Conservation (phyloP, 192 early-diverging fungal genomes). For the Coemansia sp. region DNA sequence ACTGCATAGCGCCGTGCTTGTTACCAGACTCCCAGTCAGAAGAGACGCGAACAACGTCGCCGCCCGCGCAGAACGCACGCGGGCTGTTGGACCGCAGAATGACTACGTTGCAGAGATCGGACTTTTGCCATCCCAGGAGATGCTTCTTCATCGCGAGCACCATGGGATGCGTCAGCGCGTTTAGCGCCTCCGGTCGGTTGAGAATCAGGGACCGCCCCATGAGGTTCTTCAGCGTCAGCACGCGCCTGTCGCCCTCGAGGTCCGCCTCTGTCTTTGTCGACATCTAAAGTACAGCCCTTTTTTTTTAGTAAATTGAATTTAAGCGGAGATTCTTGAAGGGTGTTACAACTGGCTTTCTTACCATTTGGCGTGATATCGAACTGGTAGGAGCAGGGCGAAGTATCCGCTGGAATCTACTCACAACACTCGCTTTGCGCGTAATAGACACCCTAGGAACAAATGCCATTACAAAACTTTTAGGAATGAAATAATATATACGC, state of each 20-base stretch:
- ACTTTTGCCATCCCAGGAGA: slow-evolving; percentile 85
- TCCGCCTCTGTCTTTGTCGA: slow-evolving; percentile 9
- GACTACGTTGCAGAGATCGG: slow-evolving; percentile 86
- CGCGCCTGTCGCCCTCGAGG: slow-evolving; percentile 38
- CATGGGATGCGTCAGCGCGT: slow-evolving; percentile 88
- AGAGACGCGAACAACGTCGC: slow-evolving; percentile 69
- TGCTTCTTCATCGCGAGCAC: slow-evolving; percentile 76
- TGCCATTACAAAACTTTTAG: background rate
- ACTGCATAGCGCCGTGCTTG: slow-evolving; percentile 60
- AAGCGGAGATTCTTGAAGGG: background rate
- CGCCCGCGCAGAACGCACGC: slow-evolving; percentile 91
- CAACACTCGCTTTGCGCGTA: background rate
- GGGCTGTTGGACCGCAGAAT: slow-evolving; percentile 75
- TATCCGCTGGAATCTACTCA: slow-evolving; percentile 2
- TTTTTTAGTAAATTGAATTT: background rate
- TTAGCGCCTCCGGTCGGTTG: slow-evolving; percentile 79
- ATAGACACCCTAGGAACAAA: background rate
- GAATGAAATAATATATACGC: background rate
- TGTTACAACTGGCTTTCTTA: background rate
- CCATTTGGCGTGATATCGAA: background rate
- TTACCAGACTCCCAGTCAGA: slow-evolving; percentile 44
- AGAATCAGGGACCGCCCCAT: slow-evolving; percentile 66
- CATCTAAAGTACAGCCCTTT: slow-evolving; percentile 9
- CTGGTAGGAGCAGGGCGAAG: background rate
- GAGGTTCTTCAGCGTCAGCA: slow-evolving; percentile 41